Evolutionary conservation across 805 yeast species (phyloP).

Genomic region (Ogataea minuta): DNA sequence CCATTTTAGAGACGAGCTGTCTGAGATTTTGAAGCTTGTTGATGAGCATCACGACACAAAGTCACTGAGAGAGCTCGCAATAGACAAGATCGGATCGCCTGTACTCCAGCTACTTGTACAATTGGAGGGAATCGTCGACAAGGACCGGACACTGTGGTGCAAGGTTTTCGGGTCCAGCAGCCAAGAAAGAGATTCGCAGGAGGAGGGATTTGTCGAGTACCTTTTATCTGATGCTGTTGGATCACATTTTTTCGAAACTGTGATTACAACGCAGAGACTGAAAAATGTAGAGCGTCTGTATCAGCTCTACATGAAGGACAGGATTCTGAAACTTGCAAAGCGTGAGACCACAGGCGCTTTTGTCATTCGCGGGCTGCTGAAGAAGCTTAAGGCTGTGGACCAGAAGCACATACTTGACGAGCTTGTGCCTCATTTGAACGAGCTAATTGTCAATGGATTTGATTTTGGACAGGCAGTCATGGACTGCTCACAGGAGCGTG

Average conservation of each 20-base stretch:
- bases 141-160: conserved; percentile 70
- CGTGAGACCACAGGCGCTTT: conserved; percentile 84
- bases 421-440: conserved; percentile 63
- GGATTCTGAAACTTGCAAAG: conserved; percentile 69
- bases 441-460: conserved; percentile 61
- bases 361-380: conserved; percentile 69
- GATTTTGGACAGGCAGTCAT: conserved; percentile 67
- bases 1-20: conserved; percentile 61
- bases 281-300: conserved; percentile 72
- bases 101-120: conserved; percentile 76
- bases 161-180: conserved; percentile 51
- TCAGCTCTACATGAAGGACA: conserved; percentile 65
- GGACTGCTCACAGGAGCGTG: conserved; percentile 59
- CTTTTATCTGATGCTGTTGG: conserved; percentile 88
- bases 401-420: conserved; percentile 60
- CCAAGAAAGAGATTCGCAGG: conserved; percentile 54
- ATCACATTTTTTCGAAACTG: conserved; percentile 81
- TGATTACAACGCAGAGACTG: conserved; percentile 61
- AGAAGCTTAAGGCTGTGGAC: conserved; percentile 60
- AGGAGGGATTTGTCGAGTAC: conserved; percentile 80
- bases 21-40: conserved; percentile 44
- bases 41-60: conserved; percentile 40
- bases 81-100: conserved; percentile 83
- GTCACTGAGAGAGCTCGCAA: conserved; percentile 65
- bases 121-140: conserved; percentile 77